These are phyloP conservation scores for Asterophora lycoperdoides DNA, from an alignment of 768 basidiomycete genomes.

Conservation along the genomic window DNA sequence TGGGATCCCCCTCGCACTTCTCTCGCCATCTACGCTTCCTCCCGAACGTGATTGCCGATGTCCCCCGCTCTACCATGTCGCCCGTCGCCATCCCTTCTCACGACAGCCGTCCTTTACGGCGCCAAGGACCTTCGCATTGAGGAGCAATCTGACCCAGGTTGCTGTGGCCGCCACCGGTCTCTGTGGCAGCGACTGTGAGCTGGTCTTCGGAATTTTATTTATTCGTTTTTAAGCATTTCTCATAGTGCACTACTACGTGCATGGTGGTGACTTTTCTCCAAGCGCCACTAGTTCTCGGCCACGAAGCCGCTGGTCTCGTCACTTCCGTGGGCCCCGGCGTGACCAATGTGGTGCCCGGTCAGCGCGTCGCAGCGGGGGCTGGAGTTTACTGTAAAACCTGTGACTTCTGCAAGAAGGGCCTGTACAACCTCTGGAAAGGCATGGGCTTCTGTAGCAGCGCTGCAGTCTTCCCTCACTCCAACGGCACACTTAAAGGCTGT, in stretches of 20 bases:
- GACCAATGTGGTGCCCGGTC: constrained; percentile 60
- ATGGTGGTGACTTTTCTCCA: constrained; percentile 88
- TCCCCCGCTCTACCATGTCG: constrained; percentile 27
- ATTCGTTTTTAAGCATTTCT: constrained; percentile 3
- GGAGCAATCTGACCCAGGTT: constrained; percentile 77
- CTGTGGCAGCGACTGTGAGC: constrained; percentile 80
- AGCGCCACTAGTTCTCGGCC: constrained; percentile 86
- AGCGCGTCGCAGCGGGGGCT: constrained; percentile 90
- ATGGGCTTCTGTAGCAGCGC: constrained; percentile 91
- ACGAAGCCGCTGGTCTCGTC: constrained; percentile 85
- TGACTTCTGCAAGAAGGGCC: constrained; percentile 62
- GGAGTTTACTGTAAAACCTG: constrained; percentile 85
- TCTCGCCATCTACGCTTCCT: too few relatives aligned
- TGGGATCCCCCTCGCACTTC: too few relatives aligned
- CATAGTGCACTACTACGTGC: constrained; percentile 85
- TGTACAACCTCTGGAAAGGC: constrained; percentile 90
- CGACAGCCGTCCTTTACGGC: constrained; percentile 76
- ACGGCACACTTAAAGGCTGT: constrained; percentile 82
- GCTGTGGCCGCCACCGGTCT: constrained; percentile 80
- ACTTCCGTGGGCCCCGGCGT: constrained; percentile 78
- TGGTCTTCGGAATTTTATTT: background rate
- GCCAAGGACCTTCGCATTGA: constrained; percentile 80
- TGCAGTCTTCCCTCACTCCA: constrained; percentile 87
- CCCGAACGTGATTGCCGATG: too few relatives aligned
- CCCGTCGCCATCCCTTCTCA: constrained; percentile 50